A percentile compares a stretch with the other conserved stretches of the same genome.
Evolutionary conservation across 495 filamentous ascomycete genomes (phyloP).

Genomic region (Jackrogersella multiformis): DNA sequence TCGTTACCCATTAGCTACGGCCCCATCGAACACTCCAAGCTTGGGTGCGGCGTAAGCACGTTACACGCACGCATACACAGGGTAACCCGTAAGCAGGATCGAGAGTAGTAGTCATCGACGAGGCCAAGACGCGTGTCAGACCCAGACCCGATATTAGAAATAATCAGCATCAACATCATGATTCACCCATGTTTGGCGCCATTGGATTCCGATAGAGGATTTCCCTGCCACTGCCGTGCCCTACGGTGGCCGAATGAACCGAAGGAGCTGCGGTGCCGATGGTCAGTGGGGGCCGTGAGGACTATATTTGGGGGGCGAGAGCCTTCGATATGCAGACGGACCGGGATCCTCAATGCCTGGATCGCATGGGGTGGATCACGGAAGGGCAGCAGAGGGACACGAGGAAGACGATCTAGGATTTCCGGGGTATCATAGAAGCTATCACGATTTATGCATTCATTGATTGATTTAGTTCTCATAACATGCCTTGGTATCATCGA

Average conservation of each 20-base stretch:
- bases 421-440: slow-evolving; percentile 32
- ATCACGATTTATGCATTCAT: slow-evolving; percentile 37
- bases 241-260: slow-evolving; percentile 33
- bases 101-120: slow-evolving; percentile 16
- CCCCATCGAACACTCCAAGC: neutral
- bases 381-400: slow-evolving; percentile 2
- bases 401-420: neutral
- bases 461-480: slow-evolving; percentile 39
- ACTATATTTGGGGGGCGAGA: slow-evolving; percentile 27
- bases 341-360: slow-evolving; percentile 26
- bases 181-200: slow-evolving; percentile 29
- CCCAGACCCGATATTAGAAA: slow-evolving; percentile 16
- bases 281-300: slow-evolving; percentile 32
- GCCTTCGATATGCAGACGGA: slow-evolving; percentile 29
- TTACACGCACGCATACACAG: slow-evolving; percentile 28
- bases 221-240: slow-evolving; percentile 17
- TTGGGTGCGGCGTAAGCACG: slow-evolving; percentile 35
- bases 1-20: neutral
- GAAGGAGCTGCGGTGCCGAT: slow-evolving; percentile 30
- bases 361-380: slow-evolving; percentile 27
- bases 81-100: slow-evolving; percentile 29
- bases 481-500: slow-evolving; percentile 42
- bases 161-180: slow-evolving; percentile 28
- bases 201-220: slow-evolving; percentile 31
- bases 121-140: slow-evolving; percentile 40